A percentile compares a stretch with the other conserved stretches of the same genome.
Evolutionary conservation across 2,329 filamentous ascomycete genomes (phyloP).

Genomic region (Fonsecaea multimorphosa): DNA sequence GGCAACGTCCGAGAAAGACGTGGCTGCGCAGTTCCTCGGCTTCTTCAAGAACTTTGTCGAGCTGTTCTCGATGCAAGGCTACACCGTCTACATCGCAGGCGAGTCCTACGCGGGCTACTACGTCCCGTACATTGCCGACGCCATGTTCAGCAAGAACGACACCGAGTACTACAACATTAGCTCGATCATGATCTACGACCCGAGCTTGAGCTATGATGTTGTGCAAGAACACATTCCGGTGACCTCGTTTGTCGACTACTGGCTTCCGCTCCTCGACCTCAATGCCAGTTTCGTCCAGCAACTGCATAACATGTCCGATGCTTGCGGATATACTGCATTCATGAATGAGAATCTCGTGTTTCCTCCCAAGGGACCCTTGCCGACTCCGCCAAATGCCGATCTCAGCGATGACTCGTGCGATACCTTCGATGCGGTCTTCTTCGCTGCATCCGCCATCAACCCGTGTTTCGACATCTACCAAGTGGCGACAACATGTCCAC

Average conservation of each 20-base stretch:
- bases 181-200: slow-evolving; percentile 76
- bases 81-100: slow-evolving; percentile 73
- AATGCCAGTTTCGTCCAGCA: slow-evolving; percentile 52
- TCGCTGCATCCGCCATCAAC: slow-evolving; percentile 65
- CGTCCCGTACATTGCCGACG: slow-evolving; percentile 73
- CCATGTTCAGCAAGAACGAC: slow-evolving; percentile 73
- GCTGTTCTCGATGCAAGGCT: slow-evolving; percentile 70
- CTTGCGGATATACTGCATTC: slow-evolving; percentile 56
- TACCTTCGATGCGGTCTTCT: slow-evolving; percentile 62
- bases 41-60: slow-evolving; percentile 81
- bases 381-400: slow-evolving; percentile 56
- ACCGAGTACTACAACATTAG: slow-evolving; percentile 70
- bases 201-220: slow-evolving; percentile 62
- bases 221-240: slow-evolving; percentile 56
- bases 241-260: slow-evolving; percentile 51
- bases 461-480: slow-evolving; percentile 83
- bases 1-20: slow-evolving; percentile 69
- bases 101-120: slow-evolving; percentile 61
- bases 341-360: slow-evolving; percentile 65
- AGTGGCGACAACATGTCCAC: slow-evolving; percentile 73
- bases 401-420: slow-evolving; percentile 59
- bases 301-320: slow-evolving; percentile 49
- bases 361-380: slow-evolving; percentile 69
- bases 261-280: slow-evolving; percentile 53
- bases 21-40: slow-evolving; percentile 73